Evolutionary conservation across 2,329 filamentous ascomycete species (phyloP).

Genomic region (Colletotrichum acutatum): DNA sequence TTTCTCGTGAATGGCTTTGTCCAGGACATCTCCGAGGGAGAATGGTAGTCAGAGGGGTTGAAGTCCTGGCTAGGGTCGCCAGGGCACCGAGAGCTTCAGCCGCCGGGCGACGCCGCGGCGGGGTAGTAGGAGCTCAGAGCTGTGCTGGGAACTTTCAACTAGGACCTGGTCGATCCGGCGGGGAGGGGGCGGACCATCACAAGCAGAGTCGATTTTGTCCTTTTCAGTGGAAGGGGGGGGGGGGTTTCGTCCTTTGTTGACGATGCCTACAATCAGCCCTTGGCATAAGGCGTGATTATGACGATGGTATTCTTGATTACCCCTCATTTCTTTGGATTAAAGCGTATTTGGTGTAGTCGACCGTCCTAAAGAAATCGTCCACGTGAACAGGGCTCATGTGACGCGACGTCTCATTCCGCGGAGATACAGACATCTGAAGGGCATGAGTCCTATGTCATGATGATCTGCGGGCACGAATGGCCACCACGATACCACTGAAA

Average conservation of each 20-base stretch:
- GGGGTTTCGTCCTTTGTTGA: not conserved
- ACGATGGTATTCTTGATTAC: not conserved
- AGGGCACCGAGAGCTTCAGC: too few relatives aligned
- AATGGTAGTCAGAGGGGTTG: too few relatives aligned
- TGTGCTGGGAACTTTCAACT: not conserved
- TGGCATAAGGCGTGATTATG: conserved; percentile 5
- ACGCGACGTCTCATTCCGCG: conserved; percentile 11
- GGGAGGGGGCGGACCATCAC: not conserved
- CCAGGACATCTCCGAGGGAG: conserved; percentile 16
- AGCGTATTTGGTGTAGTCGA: not conserved
- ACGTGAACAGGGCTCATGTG: not conserved
- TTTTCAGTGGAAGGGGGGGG: not conserved
- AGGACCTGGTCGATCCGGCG: not conserved
- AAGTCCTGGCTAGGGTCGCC: not conserved
- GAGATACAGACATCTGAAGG: not conserved
- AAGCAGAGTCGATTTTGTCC: not conserved
- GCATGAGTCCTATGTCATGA: not conserved
- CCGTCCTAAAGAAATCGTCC: not conserved
- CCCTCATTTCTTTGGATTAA: not conserved
- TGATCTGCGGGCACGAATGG: not conserved
- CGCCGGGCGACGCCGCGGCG: not conserved
- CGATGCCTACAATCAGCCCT: not conserved
- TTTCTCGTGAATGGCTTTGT: not conserved
- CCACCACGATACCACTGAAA: not conserved
- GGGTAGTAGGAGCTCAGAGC: not conserved